Evolutionary conservation across 2,329 filamentous ascomycete species (phyloP).

Genomic region (Tolypocladium inflatum): DNA sequence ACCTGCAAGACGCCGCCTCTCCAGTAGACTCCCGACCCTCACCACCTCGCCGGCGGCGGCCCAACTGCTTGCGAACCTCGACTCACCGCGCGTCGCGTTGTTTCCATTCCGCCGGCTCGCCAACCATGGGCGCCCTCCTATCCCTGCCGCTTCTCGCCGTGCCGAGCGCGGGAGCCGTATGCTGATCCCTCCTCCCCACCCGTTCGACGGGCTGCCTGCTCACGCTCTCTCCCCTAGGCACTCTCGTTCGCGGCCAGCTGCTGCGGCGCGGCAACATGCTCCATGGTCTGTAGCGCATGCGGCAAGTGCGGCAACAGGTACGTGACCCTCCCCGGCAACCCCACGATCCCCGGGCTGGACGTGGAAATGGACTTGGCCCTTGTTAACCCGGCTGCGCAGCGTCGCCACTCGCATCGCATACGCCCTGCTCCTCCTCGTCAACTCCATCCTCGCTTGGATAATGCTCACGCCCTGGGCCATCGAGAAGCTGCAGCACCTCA

Average conservation of each 20-base stretch:
- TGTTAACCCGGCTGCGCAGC: constrained; percentile 32
- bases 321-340: not conserved
- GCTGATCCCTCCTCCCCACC: constrained; percentile 21
- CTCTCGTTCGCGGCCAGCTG: constrained; percentile 77
- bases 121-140: constrained; percentile 76
- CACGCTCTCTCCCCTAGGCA: constrained; percentile 38
- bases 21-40: not conserved
- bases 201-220: not conserved
- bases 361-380: not conserved
- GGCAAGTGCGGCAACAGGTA: constrained; percentile 96
- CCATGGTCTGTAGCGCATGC: constrained; percentile 88
- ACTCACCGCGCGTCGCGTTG: not conserved
- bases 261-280: constrained; percentile 93
- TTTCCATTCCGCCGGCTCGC: not conserved
- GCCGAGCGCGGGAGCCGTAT: constrained; percentile 76
- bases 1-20: not conserved
- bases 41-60: not conserved
- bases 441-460: constrained; percentile 96
- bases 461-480: constrained; percentile 99
- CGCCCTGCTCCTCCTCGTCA: constrained; percentile 86
- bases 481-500: constrained; percentile 85
- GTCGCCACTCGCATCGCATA: constrained; percentile 96
- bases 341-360: not conserved
- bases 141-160: constrained; percentile 84
- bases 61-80: not conserved